These are phyloP conservation scores for Cercospora citrullina DNA, from an alignment of 2,329 filamentous ascomycete species.

Conservation along the genomic window DNA sequence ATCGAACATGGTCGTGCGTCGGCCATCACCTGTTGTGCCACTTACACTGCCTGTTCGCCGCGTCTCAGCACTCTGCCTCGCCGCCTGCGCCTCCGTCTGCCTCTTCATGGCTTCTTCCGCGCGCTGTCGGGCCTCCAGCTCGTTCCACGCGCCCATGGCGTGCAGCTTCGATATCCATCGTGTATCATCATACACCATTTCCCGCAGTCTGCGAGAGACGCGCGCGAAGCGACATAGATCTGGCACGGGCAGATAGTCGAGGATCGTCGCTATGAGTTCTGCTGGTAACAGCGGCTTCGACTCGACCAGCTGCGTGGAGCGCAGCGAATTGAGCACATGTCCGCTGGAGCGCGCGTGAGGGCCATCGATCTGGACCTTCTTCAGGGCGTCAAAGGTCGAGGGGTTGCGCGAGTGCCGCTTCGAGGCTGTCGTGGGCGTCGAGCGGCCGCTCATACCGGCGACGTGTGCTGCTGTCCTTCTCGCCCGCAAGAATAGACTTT, in stretches of 20 bases:
- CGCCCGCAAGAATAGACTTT: not conserved
- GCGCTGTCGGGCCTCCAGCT: slow-evolving; percentile 75
- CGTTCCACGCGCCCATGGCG: slow-evolving; percentile 90
- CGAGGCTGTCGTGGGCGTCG: slow-evolving; percentile 24
- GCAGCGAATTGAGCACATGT: slow-evolving; percentile 71
- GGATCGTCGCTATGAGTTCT: slow-evolving; percentile 85
- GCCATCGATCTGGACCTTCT: slow-evolving; percentile 33
- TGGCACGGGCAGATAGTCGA: slow-evolving; percentile 82
- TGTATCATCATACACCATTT: slow-evolving; percentile 99
- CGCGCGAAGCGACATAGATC: slow-evolving; percentile 85
- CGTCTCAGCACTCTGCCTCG: slow-evolving; percentile 45
- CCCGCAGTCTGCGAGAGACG: slow-evolving; percentile 80
- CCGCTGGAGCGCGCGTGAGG: slow-evolving; percentile 26
- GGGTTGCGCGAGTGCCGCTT: slow-evolving; percentile 33
- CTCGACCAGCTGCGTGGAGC: slow-evolving; percentile 76
- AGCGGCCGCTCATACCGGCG: slow-evolving; percentile 29
- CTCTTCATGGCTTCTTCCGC: slow-evolving; percentile 68
- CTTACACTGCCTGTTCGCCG: slow-evolving; percentile 40
- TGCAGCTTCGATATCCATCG: slow-evolving; percentile 87
- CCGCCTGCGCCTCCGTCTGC: slow-evolving; percentile 58
- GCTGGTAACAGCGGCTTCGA: slow-evolving; percentile 78
- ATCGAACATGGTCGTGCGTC: slow-evolving; percentile 69
- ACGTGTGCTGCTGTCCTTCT: not conserved
- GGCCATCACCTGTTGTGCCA: slow-evolving; percentile 41
- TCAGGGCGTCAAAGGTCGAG: slow-evolving; percentile 34